Evolutionary conservation across 2,329 filamentous ascomycete genomes (phyloP).

Genomic region (Byssothecium circinans): DNA sequence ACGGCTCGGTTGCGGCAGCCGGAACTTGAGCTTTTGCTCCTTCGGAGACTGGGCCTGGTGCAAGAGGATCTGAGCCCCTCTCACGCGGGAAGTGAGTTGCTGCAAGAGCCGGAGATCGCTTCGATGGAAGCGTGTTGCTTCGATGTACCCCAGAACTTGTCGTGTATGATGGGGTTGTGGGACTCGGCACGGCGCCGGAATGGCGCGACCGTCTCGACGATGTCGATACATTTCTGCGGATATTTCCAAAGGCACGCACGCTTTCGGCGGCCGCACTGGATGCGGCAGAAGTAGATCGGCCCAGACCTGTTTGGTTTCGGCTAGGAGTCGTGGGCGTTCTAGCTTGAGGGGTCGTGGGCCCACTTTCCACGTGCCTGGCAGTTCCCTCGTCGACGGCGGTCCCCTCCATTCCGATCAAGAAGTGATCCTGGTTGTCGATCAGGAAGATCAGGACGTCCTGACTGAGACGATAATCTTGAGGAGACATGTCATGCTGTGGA

Average conservation of each 20-base stretch:
- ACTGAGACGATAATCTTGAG: conserved; percentile 89
- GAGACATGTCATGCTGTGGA: conserved; percentile 91
- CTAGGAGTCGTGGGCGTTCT: conserved; percentile 52
- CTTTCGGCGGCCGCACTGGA: conserved; percentile 83
- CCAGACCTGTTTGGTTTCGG: conserved; percentile 60
- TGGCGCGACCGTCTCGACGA: conserved; percentile 84
- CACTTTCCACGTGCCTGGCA: conserved; percentile 69
- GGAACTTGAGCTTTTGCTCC: conserved; percentile 26
- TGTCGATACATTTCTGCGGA: conserved; percentile 87
- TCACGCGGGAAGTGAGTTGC: conserved; percentile 35
- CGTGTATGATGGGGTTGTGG: conserved; percentile 46
- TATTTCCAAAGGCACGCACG: conserved; percentile 74
- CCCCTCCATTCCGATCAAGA: conserved; percentile 96
- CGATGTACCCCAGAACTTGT: conserved; percentile 63
- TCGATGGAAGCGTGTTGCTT: conserved; percentile 93
- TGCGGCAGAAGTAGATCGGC: conserved; percentile 69
- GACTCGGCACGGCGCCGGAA: conserved; percentile 71
- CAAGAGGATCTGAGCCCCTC: conserved; percentile 57
- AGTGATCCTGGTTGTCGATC: conserved; percentile 98
- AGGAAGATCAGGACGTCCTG: conserved; percentile 97
- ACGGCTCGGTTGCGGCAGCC: conserved; percentile 10
- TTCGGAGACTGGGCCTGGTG: conserved; percentile 43
- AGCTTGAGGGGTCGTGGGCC: conserved; percentile 57
- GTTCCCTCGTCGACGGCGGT: conserved; percentile 92
- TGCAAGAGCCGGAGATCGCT: conserved; percentile 74